These are phyloP conservation scores for Akanthomyces muscarius DNA, from an alignment of 2,329 filamentous ascomycete species.

Conservation along the genomic window DNA sequence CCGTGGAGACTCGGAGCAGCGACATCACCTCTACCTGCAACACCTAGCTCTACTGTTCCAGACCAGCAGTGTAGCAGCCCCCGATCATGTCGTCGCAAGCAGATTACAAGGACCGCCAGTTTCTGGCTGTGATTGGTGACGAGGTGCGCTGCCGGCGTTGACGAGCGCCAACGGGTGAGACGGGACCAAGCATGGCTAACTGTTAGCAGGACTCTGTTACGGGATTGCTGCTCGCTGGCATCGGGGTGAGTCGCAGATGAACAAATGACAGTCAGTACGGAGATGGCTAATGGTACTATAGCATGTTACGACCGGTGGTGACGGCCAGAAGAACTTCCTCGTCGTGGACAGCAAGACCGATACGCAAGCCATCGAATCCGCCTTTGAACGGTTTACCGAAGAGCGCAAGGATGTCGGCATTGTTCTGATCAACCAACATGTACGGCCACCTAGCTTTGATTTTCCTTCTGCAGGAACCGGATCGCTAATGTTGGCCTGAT, in stretches of 20 bases:
- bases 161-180: neutral
- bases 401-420: conserved; percentile 96
- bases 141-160: conserved; percentile 57
- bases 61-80: neutral
- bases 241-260: conserved; percentile 62
- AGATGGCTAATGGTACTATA: conserved; percentile 33
- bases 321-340: conserved; percentile 95
- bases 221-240: conserved; percentile 87
- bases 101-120: conserved; percentile 81
- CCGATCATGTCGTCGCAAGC: conserved; percentile 48
- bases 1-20: neutral
- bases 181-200: conserved; percentile 21
- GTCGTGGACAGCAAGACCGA: conserved; percentile 95
- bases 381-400: conserved; percentile 84
- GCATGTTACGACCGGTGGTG: conserved; percentile 87
- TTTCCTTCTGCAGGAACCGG: neutral
- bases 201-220: conserved; percentile 83
- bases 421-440: conserved; percentile 95
- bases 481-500: conserved; percentile 6
- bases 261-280: neutral
- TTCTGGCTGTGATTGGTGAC: conserved; percentile 95
- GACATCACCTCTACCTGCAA: conserved; percentile 3
- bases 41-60: neutral
- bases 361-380: conserved; percentile 77
- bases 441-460: conserved; percentile 32